Evolutionary conservation across 2,329 filamentous ascomycete species (phyloP).

Genomic region (Zalaria obscura): DNA sequence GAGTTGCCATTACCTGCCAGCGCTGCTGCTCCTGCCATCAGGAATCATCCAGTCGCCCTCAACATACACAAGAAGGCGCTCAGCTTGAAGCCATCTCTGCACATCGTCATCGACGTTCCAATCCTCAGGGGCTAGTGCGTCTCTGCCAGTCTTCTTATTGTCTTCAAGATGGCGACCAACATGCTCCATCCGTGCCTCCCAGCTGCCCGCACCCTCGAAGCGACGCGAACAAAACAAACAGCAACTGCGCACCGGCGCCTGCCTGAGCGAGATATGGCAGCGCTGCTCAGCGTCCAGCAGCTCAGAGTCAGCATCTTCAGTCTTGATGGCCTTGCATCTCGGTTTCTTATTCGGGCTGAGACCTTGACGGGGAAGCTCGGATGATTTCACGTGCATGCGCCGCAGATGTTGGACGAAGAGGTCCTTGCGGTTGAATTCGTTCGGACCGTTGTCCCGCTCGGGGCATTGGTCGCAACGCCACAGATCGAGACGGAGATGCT

Average conservation of each 20-base stretch:
- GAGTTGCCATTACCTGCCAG: no score
- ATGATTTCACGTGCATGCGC: slow-evolving; percentile 57
- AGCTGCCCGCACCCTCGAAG: slow-evolving; percentile 51
- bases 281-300: slow-evolving; percentile 39
- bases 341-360: slow-evolving; percentile 25
- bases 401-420: slow-evolving; percentile 79
- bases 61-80: slow-evolving; percentile 21
- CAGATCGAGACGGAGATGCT: slow-evolving; percentile 62
- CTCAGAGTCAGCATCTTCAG: slow-evolving; percentile 7
- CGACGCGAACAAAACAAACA: slow-evolving; percentile 52
- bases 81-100: slow-evolving; percentile 23
- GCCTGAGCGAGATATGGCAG: slow-evolving; percentile 48
- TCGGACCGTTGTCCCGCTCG: slow-evolving; percentile 19
- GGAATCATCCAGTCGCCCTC: slow-evolving; percentile 17
- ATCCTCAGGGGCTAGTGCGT: slow-evolving; percentile 21
- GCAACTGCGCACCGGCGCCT: slow-evolving; percentile 43
- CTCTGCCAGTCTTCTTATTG: slow-evolving; percentile 14
- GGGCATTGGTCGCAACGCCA: slow-evolving; percentile 62
- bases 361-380: background rate
- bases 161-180: slow-evolving; percentile 70
- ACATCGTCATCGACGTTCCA: slow-evolving; percentile 19
- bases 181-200: slow-evolving; percentile 81
- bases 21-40: slow-evolving; percentile 7
- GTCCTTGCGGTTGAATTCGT: slow-evolving; percentile 83
- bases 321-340: slow-evolving; percentile 5